Conservation (phyloP, 2,329 filamentous ascomycete genomes). For the Colletotrichum godetiae region DNA sequence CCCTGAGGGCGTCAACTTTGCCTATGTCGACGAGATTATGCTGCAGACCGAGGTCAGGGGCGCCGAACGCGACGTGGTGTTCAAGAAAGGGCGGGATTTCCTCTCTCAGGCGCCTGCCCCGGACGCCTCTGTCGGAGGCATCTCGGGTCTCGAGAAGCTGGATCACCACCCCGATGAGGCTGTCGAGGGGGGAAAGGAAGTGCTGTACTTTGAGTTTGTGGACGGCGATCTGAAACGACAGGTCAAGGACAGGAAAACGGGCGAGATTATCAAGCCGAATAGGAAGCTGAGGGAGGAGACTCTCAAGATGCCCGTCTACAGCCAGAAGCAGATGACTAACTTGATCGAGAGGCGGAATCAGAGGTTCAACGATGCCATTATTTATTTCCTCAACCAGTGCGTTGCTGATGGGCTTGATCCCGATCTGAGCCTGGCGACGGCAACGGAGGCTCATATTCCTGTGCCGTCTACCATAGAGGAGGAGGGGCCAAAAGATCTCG, state of each 20-base stretch:
- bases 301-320: constrained; percentile 91
- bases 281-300: constrained; percentile 80
- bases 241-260: constrained; percentile 77
- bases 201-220: constrained; percentile 91
- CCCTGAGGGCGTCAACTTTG: constrained; percentile 83
- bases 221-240: constrained; percentile 91
- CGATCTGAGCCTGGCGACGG: constrained; percentile 69
- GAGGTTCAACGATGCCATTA: constrained; percentile 83
- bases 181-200: constrained; percentile 65
- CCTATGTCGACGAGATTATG: constrained; percentile 86
- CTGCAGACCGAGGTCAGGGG: constrained; percentile 84
- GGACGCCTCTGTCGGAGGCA: constrained; percentile 67
- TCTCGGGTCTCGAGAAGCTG: constrained; percentile 61
- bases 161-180: constrained; percentile 43
- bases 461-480: constrained; percentile 59
- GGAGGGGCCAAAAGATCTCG: constrained; percentile 46
- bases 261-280: constrained; percentile 75
- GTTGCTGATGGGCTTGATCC: constrained; percentile 73
- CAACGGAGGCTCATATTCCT: constrained; percentile 72
- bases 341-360: constrained; percentile 90
- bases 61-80: constrained; percentile 71
- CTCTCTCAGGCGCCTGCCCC: constrained; percentile 60
- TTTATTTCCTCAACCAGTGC: constrained; percentile 81
- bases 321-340: constrained; percentile 89
- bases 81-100: constrained; percentile 68